Evolutionary conservation across 805 yeast species (phyloP), one percentile per base, ranked within the genome.

Genomic region (Cyberlindnera bimundalis): DNA sequence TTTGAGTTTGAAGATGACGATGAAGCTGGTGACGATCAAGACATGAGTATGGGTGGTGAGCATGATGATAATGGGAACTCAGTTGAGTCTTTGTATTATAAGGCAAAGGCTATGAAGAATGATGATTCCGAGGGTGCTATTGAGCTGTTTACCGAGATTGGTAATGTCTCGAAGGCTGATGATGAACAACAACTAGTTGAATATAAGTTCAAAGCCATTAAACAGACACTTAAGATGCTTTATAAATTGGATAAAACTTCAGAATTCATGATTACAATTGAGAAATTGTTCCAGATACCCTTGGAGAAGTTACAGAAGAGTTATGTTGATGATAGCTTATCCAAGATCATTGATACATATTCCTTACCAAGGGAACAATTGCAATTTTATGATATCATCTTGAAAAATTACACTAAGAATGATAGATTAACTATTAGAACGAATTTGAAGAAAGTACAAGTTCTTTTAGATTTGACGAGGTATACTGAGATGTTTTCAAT

Each of bases 381-480:
- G 43, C 5, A 35, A 24, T 16, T 74, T 62, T 49, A 66, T 58
- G 33, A 49, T 47, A n/a, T 40, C 37, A 37, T 60, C 62, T 50
- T 70, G 6, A 21, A 39, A 45, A 17, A 50, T 47, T 35, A 57
- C 46, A 27, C 51, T 7, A 42, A 45, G 15, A 62, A 54, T 26
- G 72, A 71, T 25, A 59, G 79, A 26, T 48, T 78, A 27, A 68
- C 72, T 64, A 60, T 78, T 33, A 72, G 75, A 45, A 61, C 73
- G n/a, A 67, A 64, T 31, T 53, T 79, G 24, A 71, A 67, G 40
- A 63, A 68, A 33, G 62, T 77, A 4, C 68, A 70, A 20, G 51
- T 66, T 0, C 48, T 69, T 6, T 50, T 65, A 5, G 57, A 60
- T 2, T 52, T 66, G 15, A 35, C 51, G 8, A 30, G 48, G n/a